phyloP scores from a whole-genome alignment of 1,139 yeast species.

The Yamadazyma siamensis region DNA sequence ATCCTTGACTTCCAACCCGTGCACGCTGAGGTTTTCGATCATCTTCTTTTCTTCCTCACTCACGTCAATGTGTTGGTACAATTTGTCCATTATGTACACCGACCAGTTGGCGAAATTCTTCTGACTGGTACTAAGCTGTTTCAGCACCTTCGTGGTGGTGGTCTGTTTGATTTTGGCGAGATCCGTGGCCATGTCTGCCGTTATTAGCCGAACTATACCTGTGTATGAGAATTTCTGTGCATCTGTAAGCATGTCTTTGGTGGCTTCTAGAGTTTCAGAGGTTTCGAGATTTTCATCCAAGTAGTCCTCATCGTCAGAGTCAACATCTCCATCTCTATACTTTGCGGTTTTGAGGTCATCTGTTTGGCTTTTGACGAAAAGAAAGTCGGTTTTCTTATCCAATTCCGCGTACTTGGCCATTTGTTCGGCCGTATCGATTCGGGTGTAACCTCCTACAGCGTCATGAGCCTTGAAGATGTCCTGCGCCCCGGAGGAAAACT shows the following conservation, averaged over 20 bases:
- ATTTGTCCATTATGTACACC: slow-evolving; percentile 60
- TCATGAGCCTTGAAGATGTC: slow-evolving; percentile 22
- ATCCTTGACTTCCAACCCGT: slow-evolving; percentile 76
- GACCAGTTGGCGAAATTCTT: slow-evolving; percentile 87
- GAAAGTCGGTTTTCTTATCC: slow-evolving; percentile 79
- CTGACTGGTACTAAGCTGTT: slow-evolving; percentile 65
- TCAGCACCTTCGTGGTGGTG: slow-evolving; percentile 51
- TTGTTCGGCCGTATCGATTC: slow-evolving; percentile 84
- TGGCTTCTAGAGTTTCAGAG: slow-evolving; percentile 67
- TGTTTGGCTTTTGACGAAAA: slow-evolving; percentile 42
- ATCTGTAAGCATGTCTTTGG: slow-evolving; percentile 78
- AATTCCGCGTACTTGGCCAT: slow-evolving; percentile 72
- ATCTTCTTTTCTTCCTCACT: slow-evolving; percentile 71
- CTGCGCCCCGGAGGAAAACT: slow-evolving; percentile 25
- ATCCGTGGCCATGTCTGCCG: slow-evolving; percentile 79
- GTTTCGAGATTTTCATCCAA: slow-evolving; percentile 45
- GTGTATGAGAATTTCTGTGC: slow-evolving; percentile 89
- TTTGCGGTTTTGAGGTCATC: slow-evolving; percentile 13
- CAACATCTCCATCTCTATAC: slow-evolving; percentile 21
- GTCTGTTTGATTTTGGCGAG: slow-evolving; percentile 60
- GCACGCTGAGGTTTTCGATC: slow-evolving; percentile 84
- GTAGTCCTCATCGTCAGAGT: slow-evolving; percentile 16
- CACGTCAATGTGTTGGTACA: slow-evolving; percentile 81
- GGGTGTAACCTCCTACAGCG: slow-evolving; percentile 66
- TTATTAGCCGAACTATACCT: slow-evolving; percentile 74